Conservation (phyloP, 2,329 filamentous ascomycete genomes). For the Pyrenophora seminiperda region DNA sequence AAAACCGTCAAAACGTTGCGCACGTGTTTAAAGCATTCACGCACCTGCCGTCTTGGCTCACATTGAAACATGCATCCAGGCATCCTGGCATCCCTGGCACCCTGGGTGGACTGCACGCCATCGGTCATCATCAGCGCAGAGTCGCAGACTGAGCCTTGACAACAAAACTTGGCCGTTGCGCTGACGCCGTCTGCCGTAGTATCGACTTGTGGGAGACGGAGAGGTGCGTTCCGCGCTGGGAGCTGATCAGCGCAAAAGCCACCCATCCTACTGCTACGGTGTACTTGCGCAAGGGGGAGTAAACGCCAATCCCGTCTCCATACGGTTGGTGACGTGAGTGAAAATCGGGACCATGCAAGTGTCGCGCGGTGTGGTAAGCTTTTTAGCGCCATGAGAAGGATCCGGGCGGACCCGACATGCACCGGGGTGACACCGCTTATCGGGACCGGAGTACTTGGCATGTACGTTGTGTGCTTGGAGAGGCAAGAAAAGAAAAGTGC, state of each 20-base stretch:
- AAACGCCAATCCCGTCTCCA: conserved; percentile 12
- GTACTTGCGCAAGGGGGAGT: conserved; percentile 7
- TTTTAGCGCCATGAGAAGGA: conserved; percentile 17
- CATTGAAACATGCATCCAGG: conserved; percentile 16
- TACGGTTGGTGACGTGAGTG: conserved; percentile 12
- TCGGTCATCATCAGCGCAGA: conserved; percentile 13
- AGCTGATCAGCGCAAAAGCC: conserved; percentile 21
- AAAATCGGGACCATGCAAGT: conserved; percentile 8
- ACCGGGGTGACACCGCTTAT: conserved; percentile 21
- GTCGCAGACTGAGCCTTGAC: too few species aligned
- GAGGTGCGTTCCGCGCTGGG: conserved; percentile 7
- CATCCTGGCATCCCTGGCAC: too few species aligned
- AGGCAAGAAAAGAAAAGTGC: neutral
- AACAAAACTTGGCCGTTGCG: conserved; percentile 10
- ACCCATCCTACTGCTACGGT: conserved; percentile 5
- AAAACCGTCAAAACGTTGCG: neutral
- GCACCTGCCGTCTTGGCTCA: conserved; percentile 13
- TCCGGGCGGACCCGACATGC: conserved; percentile 17
- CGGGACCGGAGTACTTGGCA: conserved; percentile 5
- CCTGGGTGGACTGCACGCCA: conserved; percentile 22
- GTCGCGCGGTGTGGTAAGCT: conserved; percentile 5
- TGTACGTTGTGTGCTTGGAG: neutral
- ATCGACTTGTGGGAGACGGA: conserved; percentile 2
- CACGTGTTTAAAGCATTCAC: conserved; percentile 1
- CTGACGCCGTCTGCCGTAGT: too few species aligned